A percentile compares a stretch with the other conserved stretches of the same genome.
These are phyloP conservation scores for Hypocreales sp. DNA, from an alignment of 2,329 filamentous ascomycete species.

Conservation along the genomic window DNA sequence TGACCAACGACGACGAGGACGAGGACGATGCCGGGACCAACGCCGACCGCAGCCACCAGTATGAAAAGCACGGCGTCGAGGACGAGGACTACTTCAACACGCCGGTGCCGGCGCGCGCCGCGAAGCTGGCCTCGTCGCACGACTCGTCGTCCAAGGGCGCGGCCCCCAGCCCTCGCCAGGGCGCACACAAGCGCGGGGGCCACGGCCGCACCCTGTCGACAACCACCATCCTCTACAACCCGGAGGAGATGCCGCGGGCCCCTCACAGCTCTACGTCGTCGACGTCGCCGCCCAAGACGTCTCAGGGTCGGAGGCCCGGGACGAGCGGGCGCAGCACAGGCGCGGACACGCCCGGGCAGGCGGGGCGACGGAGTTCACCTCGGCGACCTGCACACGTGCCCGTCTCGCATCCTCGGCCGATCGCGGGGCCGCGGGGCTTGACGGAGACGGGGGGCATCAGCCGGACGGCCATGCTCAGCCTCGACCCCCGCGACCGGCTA, in stretches of 20 bases:
- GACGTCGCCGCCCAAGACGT: conserved; percentile 21
- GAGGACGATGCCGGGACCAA: conserved; percentile 38
- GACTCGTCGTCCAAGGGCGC: conserved; percentile 15
- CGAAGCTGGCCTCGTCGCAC: conserved; percentile 18
- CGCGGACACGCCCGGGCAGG: conserved; percentile 15
- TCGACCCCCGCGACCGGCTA: conserved; percentile 28
- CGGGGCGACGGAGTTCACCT: conserved; percentile 28
- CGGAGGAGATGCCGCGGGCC: conserved; percentile 30
- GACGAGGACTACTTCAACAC: conserved; percentile 39
- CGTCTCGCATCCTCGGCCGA: conserved; percentile 40
- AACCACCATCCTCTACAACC: conserved; percentile 74
- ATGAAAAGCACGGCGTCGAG: conserved; percentile 12
- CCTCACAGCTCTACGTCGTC: conserved; percentile 24
- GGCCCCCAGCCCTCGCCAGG: too few relatives aligned
- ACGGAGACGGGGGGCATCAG: conserved; percentile 19
- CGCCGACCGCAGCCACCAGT: conserved; percentile 16
- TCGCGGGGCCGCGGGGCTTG: conserved; percentile 27
- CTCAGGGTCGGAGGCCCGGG: conserved; percentile 18
- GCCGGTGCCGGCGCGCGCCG: conserved; percentile 26
- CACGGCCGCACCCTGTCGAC: conserved; percentile 66
- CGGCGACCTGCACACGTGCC: conserved; percentile 25
- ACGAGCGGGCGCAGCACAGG: conserved; percentile 17
- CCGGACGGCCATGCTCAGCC: conserved; percentile 31
- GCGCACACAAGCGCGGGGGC: conserved; percentile 19
- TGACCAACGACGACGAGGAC: conserved; percentile 65